Base-by-base conservation (phyloP, 202 grass and related monocot species). In the Setaria italica region DNA sequence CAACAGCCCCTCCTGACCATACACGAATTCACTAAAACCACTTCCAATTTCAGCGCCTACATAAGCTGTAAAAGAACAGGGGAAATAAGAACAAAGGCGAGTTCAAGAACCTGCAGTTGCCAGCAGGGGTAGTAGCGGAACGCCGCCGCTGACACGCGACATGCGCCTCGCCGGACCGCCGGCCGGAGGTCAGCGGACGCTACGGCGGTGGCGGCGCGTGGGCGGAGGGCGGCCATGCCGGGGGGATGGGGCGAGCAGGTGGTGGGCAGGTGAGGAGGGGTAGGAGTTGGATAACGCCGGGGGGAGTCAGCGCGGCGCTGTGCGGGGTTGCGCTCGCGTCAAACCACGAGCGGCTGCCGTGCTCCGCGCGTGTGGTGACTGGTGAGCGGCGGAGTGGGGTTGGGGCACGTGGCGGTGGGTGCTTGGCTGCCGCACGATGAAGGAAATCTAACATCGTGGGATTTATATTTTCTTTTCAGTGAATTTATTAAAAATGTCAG, bases 91-190 rank as follows among this genome's bases (percentile, higher is more conserved):
- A 2, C 1, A 19, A 12, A 48, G 77, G 59, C 11, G 30, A 72
- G 67, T 47, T 37, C 66, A 49, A 30, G 49, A 83, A 90, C 88
- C 88, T 90, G 84, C 59, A 59, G 60, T 10, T 79, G 74, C 79
- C 67, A 86, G 49, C 67, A 58, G 30, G 49, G 50, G 20, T 68
- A 53, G 32, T 60, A 60, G 42, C 70, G n/a, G 32, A 78, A 56
- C 4, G 66, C 25, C 11, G 20, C 55, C 9, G 53, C 17, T 4
- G 54, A 74, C 47, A 58, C 34, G 9, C 57, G 58, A 70, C 39
- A 48, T 58, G 68, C 8, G 58, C 29, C 30, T 20, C 67, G 75
- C 58, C 19, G 3, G 15, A 79, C 58, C 37, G 37, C 49, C 57
- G 75, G 76, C 7, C 48, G 81, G 54, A 43, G n/a, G 55, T 49